These are phyloP conservation scores for Blastosporella zonata DNA, from an alignment of 1,284 basidiomycete species.

Conservation along the genomic window DNA sequence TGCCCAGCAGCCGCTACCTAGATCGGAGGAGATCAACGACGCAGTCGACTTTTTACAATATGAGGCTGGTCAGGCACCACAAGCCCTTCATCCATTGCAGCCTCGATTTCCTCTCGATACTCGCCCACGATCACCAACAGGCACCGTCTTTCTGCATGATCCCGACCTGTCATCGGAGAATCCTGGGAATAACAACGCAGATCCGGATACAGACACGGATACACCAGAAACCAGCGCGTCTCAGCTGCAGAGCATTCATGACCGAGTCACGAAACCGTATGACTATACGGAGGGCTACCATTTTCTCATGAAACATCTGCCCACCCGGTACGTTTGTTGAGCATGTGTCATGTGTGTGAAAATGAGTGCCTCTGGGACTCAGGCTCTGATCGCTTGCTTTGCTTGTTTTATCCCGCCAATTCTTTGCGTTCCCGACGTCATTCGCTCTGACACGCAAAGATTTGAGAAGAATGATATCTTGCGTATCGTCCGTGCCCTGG, in stretches of 20 bases:
- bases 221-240: constrained; percentile 32
- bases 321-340: constrained; percentile 64
- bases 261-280: constrained; percentile 76
- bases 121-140: constrained; percentile 37
- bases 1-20: constrained; percentile 25
- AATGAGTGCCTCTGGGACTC: constrained; percentile 39
- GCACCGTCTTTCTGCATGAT: constrained; percentile 29
- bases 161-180: constrained; percentile 26
- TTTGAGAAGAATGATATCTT: constrained; percentile 96
- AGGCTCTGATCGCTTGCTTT: constrained; percentile 39
- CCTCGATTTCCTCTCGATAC: constrained; percentile 48
- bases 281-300: constrained; percentile 95
- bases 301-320: constrained; percentile 89
- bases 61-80: constrained; percentile 27
- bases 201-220: constrained; percentile 29
- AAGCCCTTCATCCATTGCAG: constrained; percentile 40
- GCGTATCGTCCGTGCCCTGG: constrained; percentile 90
- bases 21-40: constrained; percentile 15
- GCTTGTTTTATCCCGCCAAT: constrained; percentile 16
- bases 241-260: constrained; percentile 65
- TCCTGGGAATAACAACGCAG: constrained; percentile 25
- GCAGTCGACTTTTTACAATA: constrained; percentile 22
- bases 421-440: constrained; percentile 10
- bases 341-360: constrained; percentile 26
- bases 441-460: constrained; percentile 39